Conservation (phyloP, 148 eudicot genomes). For the Heliamphora exappendiculata region DNA sequence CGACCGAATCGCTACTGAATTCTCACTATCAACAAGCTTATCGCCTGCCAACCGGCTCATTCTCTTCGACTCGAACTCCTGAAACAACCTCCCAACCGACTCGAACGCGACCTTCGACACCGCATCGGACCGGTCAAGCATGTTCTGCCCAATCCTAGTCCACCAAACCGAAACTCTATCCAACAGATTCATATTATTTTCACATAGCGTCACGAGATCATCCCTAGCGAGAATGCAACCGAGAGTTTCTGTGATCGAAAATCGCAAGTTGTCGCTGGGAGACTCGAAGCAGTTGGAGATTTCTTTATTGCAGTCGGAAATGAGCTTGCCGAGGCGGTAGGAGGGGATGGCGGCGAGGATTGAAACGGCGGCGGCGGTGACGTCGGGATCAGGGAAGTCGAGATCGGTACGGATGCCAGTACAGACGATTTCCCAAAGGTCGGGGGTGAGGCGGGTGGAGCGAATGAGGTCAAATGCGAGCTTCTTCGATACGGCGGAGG, state of each 20-base stretch:
- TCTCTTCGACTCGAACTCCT: conserved; percentile 80
- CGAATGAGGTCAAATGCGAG: conserved; percentile 93
- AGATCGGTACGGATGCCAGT: conserved; percentile 62
- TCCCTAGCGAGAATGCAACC: conserved; percentile 86
- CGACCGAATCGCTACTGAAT: conserved; percentile 85
- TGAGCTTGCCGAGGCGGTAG: conserved; percentile 53
- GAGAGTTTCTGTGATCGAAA: conserved; percentile 77
- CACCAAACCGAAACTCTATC: conserved; percentile 84
- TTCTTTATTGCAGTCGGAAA: conserved; percentile 43
- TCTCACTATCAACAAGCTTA: conserved; percentile 90
- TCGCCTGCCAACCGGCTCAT: conserved; percentile 96
- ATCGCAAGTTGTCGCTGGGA: conserved; percentile 43
- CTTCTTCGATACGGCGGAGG: conserved; percentile 88
- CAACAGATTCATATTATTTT: conserved; percentile 62
- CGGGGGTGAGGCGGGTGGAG: conserved; percentile 76
- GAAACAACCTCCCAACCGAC: conserved; percentile 73
- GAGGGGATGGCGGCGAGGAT: conserved; percentile 84
- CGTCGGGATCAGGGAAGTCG: conserved; percentile 92
- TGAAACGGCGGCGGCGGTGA: conserved; percentile 79
- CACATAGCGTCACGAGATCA: conserved; percentile 76
- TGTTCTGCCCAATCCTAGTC: conserved; percentile 65
- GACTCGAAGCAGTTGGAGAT: conserved; percentile 72
- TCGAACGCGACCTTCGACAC: conserved; percentile 85
- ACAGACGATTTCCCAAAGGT: conserved; percentile 75
- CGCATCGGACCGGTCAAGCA: conserved; percentile 64